A percentile compares a stretch with the other conserved stretches of the same genome.
phyloP scores from a whole-genome alignment of 202 grass and related monocot genomes.

The Dendrocalamus latiflorus region DNA sequence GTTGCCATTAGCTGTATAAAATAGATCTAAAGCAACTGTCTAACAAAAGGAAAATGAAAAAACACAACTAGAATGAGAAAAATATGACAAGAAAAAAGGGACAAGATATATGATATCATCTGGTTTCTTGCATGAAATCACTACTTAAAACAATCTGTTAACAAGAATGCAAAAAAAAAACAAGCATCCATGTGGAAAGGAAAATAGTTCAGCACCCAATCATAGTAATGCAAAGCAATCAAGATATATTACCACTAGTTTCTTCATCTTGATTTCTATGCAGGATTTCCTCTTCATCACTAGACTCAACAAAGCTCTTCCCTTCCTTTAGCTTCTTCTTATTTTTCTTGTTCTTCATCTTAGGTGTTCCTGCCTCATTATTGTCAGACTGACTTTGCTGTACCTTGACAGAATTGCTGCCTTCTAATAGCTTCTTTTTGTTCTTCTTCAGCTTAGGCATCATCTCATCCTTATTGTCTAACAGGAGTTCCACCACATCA shows the following conservation, averaged over 20 bases:
- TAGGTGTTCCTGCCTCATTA: slow-evolving; percentile 17
- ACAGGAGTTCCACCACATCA: neutral
- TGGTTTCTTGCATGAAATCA: neutral
- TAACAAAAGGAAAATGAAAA: neutral
- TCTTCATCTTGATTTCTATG: slow-evolving; percentile 32
- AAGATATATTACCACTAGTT: slow-evolving; percentile 33
- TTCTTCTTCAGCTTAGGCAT: slow-evolving; percentile 28
- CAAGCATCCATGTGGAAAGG: neutral
- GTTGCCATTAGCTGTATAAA: slow-evolving; percentile 32
- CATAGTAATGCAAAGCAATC: slow-evolving; percentile 2
- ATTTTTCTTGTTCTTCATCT: slow-evolving; percentile 36
- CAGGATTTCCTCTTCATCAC: slow-evolving; percentile 31
- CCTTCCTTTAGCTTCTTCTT: slow-evolving; percentile 28
- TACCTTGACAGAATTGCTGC: neutral
- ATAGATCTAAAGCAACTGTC: neutral
- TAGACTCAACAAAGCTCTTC: slow-evolving; percentile 22
- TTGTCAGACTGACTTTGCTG: slow-evolving; percentile 1
- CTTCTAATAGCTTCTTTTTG: slow-evolving; percentile 21
- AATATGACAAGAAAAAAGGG: neutral
- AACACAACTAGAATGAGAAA: neutral
- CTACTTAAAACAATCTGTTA: slow-evolving; percentile 2
- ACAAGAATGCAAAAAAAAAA: neutral
- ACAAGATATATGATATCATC: neutral
- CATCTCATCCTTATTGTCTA: slow-evolving; percentile 6
- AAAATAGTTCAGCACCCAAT: neutral